These are phyloP conservation scores for Sphaerulina populicola DNA, from an alignment of 2,329 filamentous ascomycete species.

Conservation along the genomic window DNA sequence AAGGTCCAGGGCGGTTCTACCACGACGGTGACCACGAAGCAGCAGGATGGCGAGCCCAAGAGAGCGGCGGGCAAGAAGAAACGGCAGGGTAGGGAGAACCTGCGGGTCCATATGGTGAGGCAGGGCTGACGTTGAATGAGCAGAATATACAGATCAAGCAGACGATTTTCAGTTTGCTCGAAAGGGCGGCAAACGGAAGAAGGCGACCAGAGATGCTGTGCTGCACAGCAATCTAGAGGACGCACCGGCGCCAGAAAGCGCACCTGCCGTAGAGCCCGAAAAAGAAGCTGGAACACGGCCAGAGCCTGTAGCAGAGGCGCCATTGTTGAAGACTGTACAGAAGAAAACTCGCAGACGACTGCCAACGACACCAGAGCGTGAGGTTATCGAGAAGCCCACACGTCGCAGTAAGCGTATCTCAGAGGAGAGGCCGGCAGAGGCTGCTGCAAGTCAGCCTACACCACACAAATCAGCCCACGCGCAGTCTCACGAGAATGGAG, in stretches of 20 bases:
- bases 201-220: constrained; percentile 26
- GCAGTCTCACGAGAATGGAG: constrained; percentile 23
- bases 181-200: constrained; percentile 25
- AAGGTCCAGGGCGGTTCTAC: constrained; percentile 32
- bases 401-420: constrained; percentile 42
- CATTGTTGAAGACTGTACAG: constrained; percentile 24
- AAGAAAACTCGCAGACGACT: constrained; percentile 31
- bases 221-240: constrained; percentile 16
- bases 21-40: constrained; percentile 33
- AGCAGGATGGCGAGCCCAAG: constrained; percentile 23
- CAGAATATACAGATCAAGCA: constrained; percentile 38
- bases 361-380: constrained; percentile 31
- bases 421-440: constrained; percentile 28
- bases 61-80: constrained; percentile 33
- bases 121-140: constrained; percentile 7
- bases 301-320: constrained; percentile 16
- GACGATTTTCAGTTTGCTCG: constrained; percentile 44
- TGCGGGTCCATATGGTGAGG: neutral
- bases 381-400: constrained; percentile 27
- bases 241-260: constrained; percentile 17
- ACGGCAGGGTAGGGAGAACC: constrained; percentile 27
- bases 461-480: constrained; percentile 23
- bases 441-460: constrained; percentile 23
- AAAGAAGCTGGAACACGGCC: constrained; percentile 16
- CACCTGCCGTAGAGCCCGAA: neutral